These are phyloP conservation scores for Penicillium maclennaniae DNA, from an alignment of 495 filamentous ascomycete species.

Conservation along the genomic window DNA sequence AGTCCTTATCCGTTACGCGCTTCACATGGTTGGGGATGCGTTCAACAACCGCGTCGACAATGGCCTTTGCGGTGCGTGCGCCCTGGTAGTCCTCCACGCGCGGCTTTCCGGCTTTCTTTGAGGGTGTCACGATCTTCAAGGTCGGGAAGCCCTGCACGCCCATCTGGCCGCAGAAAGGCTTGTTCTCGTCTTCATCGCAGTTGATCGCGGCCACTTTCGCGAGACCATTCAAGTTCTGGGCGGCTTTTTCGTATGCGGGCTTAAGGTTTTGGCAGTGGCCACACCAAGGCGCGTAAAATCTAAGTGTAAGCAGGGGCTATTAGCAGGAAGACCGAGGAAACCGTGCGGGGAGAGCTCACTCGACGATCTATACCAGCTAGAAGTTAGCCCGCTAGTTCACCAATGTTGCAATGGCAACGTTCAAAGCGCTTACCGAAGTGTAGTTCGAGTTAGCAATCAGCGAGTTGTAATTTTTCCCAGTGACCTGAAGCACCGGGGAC, in stretches of 20 bases:
- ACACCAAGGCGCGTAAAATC: conserved; percentile 95
- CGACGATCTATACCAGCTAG: conserved; percentile 52
- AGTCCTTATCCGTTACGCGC: conserved; percentile 69
- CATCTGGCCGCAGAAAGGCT: conserved; percentile 79
- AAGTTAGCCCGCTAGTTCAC: neutral
- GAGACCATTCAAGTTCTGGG: conserved; percentile 79
- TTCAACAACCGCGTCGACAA: conserved; percentile 79
- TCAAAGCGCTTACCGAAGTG: conserved; percentile 65
- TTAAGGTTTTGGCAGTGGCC: conserved; percentile 95
- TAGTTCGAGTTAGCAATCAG: conserved; percentile 87
- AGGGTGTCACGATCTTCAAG: conserved; percentile 86
- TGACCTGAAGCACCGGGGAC: conserved; percentile 82
- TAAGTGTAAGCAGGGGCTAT: conserved; percentile 33
- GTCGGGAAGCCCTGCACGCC: conserved; percentile 96
- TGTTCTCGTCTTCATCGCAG: conserved; percentile 94
- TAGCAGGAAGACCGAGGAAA: conserved; percentile 9
- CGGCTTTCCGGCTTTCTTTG: conserved; percentile 78
- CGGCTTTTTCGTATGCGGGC: conserved; percentile 92
- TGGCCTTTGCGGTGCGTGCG: conserved; percentile 71
- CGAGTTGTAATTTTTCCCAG: conserved; percentile 76
- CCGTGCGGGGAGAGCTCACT: conserved; percentile 49
- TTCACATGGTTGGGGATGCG: conserved; percentile 91
- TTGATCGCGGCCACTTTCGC: conserved; percentile 93
- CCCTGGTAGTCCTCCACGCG: conserved; percentile 92
- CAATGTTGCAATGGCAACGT: neutral